Evolutionary conservation across 768 basidiomycete species (phyloP), one percentile per base, ranked within the genome.

Genomic region (Hebeloma cylindrosporum): DNA sequence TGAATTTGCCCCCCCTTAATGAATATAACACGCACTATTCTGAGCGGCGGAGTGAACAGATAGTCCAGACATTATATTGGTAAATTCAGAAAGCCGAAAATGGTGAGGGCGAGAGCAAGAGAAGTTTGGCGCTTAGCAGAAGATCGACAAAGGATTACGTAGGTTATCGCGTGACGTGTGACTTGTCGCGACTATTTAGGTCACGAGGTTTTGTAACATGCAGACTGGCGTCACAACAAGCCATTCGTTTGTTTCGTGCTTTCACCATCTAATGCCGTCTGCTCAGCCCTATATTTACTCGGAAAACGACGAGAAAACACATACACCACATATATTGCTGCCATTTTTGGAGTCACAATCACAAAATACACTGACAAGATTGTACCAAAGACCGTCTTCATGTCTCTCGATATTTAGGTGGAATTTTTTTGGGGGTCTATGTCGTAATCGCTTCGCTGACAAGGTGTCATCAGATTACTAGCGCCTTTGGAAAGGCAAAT

Each of bases 341-440:
- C 82, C 87, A 0, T 93, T 93, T 67, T 71, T 95, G 20, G 83
- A 88, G 48, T 77, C 81, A 0, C 88, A 93, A 58, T 85, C 88
- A 0, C 86, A 89, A 61, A 82, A 75, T 47, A 82, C 84, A 8
- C 65, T 94, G 39, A 82, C 79, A 14, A 78, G 91, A 18, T 71
- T 96, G 38, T 96, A 93, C 60, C 80, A 85, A 57, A 76, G 80
- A 13, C 91, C 93, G 7, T 92, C 91, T 2, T 85, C 88, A 69
- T 93, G 92, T 66, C 78, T 96, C 40, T 85, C 89, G 18, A 83
- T 96, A 64, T 93, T 93, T 66, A 81, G 93, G 88, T 90, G 49
- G 51, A 72, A 62, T 37, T 48, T 27, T 48, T 40, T 32, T 36
- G n/a, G 40, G 43, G 50, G 40, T 50, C 40, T 31, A 43, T 47